Conservation (phyloP, 1,284 basidiomycete species). For the Sanghuangporus weigelae region DNA sequence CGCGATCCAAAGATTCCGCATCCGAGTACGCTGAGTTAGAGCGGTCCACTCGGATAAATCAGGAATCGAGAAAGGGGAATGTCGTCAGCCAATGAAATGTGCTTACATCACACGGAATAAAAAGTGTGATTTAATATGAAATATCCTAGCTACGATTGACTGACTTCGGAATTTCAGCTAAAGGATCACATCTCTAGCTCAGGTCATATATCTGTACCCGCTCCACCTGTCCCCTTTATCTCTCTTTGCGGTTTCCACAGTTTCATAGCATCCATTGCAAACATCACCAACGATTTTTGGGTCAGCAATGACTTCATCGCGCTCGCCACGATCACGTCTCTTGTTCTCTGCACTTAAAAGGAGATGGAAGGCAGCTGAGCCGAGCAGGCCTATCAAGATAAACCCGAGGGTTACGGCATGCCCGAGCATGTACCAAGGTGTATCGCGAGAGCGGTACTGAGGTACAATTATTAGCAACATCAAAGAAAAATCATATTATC, state of each 20-base stretch:
- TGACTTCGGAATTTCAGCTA: background rate
- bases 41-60: background rate
- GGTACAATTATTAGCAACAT: background rate
- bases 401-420: constrained; percentile 47
- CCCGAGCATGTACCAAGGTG: constrained; percentile 45
- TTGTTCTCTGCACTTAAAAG: constrained; percentile 39
- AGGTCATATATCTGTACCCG: constrained; percentile 46
- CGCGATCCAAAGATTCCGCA: background rate
- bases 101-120: background rate
- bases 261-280: constrained; percentile 36
- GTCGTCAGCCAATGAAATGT: background rate
- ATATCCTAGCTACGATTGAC: background rate
- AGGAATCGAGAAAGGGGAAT: background rate
- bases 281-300: constrained; percentile 11
- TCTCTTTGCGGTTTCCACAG: constrained; percentile 44
- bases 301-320: constrained; percentile 40
- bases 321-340: constrained; percentile 39
- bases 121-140: background rate
- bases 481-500: constrained; percentile 20
- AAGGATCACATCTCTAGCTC: background rate
- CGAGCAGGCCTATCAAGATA: constrained; percentile 41
- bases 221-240: constrained; percentile 58
- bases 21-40: background rate
- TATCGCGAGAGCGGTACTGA: constrained; percentile 32
- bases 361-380: constrained; percentile 33